Percentiles rank a stretch among this genome's conserved stretches.
These are phyloP conservation scores for Bertia moriformis DNA, from an alignment of 2,329 filamentous ascomycete genomes.

Conservation along the genomic window DNA sequence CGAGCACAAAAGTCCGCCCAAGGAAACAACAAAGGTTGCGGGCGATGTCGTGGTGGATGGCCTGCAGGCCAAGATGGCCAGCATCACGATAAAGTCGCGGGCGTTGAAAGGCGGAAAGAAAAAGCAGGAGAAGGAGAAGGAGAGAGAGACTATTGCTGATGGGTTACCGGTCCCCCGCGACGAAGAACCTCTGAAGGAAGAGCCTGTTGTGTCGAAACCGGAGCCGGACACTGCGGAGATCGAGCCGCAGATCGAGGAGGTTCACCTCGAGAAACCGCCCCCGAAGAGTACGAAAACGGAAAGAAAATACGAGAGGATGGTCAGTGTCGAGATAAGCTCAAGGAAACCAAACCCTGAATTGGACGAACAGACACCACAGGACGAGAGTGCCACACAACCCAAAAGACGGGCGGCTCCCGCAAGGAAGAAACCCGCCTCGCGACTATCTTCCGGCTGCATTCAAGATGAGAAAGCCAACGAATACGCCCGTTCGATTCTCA, in stretches of 20 bases:
- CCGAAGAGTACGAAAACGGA: background rate
- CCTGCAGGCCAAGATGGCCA: background rate
- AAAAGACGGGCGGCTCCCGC: slow-evolving; percentile 5
- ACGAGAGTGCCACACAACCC: background rate
- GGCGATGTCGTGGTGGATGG: background rate
- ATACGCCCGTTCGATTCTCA: slow-evolving; percentile 19
- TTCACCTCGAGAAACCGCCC: too few relatives aligned
- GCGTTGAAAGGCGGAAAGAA: too few relatives aligned
- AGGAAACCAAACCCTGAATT: background rate
- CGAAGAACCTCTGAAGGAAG: background rate
- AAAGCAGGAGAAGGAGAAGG: too few relatives aligned
- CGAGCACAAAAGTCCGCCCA: slow-evolving; percentile 11
- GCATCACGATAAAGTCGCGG: background rate
- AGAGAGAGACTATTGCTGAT: too few relatives aligned
- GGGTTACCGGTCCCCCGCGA: too few relatives aligned
- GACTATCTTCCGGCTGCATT: slow-evolving; percentile 16
- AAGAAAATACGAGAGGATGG: background rate
- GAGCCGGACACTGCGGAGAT: background rate
- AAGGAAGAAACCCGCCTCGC: slow-evolving; percentile 8
- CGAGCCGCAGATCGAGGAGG: background rate
- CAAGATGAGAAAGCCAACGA: slow-evolving; percentile 14
- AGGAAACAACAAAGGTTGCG: background rate
- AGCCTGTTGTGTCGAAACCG: background rate
- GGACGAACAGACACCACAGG: too few relatives aligned
- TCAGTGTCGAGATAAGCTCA: background rate